Evolutionary conservation across 352 stramenopile species (phyloP), one percentile per base, ranked within the genome.

Genomic region (Pythium dissotocum): DNA sequence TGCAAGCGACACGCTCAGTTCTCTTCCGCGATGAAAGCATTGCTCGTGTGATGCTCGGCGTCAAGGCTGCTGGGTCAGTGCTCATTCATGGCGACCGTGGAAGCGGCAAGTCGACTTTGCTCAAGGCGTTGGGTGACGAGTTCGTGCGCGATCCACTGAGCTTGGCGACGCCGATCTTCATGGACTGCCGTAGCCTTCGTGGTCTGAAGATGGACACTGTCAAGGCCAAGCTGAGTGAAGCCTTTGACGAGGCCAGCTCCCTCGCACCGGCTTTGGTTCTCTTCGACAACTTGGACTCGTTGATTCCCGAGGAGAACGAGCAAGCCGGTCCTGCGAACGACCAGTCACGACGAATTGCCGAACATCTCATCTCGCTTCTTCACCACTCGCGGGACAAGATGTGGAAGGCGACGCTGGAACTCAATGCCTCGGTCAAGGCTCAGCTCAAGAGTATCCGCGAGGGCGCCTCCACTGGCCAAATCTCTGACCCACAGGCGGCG

Each of bases 191-290:
- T 8, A 82, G 83, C 46, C 73, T 96, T 55, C 80, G 87, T 32
- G 89, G 89, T 10, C 67, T 90, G n/a, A 96, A 95, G 70, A 97
- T 96, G 89, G 80, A 94, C 28, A 78, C 75, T 14, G 87, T 96
- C 9, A 93, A 95, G 67, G 60, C 68, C n/a, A 78, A 78, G 18
- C 42, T 97, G 7, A 80, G 61, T 8, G 79, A 84, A 26, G 61
- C 80, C 8, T 92, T 93, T 51, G 78, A 89, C 16, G 72, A 79
- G 12, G 86, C 83, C 2, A 38, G 62, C 1, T 44, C 53, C 0
- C 74, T 79, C 30, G 86, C 87, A 1, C 88, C 90, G 12, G 72
- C 83, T 14, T 33, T 96, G 3, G 70, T 97, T 40, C 63, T 90
- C 1, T 58, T 97, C 35, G 90, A 97, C 65, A 93, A 97, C 52